These are phyloP conservation scores for Hirsutella thompsonii DNA, from an alignment of 2,329 filamentous ascomycete species.

Conservation along the genomic window DNA sequence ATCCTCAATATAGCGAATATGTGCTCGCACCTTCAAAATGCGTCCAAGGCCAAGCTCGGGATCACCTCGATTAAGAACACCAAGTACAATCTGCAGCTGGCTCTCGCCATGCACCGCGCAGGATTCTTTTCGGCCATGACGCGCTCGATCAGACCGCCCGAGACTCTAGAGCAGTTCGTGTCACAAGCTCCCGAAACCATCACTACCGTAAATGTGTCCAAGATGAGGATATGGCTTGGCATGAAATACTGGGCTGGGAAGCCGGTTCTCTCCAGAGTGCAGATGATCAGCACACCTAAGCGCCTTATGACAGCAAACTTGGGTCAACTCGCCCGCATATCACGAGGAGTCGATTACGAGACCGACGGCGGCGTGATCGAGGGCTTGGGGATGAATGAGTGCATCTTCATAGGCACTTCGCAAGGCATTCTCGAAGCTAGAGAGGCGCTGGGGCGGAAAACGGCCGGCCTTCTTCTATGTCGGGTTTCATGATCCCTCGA, in stretches of 20 bases:
- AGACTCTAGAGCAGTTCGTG: slow-evolving; percentile 30
- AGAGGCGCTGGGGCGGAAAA: slow-evolving; percentile 67
- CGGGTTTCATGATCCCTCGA: slow-evolving; percentile 36
- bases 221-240: slow-evolving; percentile 71
- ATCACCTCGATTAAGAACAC: slow-evolving; percentile 72
- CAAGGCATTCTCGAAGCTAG: slow-evolving; percentile 67
- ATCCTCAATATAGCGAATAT: slow-evolving; percentile 65
- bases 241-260: slow-evolving; percentile 81
- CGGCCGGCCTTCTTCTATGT: slow-evolving; percentile 72
- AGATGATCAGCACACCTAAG: slow-evolving; percentile 60
- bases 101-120: slow-evolving; percentile 65
- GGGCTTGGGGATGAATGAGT: slow-evolving; percentile 70
- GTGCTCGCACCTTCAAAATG: slow-evolving; percentile 87
- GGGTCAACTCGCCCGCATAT: slow-evolving; percentile 47
- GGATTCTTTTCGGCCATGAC: slow-evolving; percentile 75
- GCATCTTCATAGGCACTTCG: slow-evolving; percentile 67
- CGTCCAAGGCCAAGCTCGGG: slow-evolving; percentile 67
- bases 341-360: slow-evolving; percentile 50
- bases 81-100: slow-evolving; percentile 66
- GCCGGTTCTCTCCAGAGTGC: slow-evolving; percentile 60
- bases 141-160: slow-evolving; percentile 48
- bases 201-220: slow-evolving; percentile 58
- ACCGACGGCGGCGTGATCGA: slow-evolving; percentile 53
- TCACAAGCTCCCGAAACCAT: slow-evolving; percentile 40
- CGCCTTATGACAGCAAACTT: slow-evolving; percentile 56